These are phyloP conservation scores for Adansonia madagascariensis DNA, from an alignment of 441 rosid species.

Conservation along the genomic window DNA sequence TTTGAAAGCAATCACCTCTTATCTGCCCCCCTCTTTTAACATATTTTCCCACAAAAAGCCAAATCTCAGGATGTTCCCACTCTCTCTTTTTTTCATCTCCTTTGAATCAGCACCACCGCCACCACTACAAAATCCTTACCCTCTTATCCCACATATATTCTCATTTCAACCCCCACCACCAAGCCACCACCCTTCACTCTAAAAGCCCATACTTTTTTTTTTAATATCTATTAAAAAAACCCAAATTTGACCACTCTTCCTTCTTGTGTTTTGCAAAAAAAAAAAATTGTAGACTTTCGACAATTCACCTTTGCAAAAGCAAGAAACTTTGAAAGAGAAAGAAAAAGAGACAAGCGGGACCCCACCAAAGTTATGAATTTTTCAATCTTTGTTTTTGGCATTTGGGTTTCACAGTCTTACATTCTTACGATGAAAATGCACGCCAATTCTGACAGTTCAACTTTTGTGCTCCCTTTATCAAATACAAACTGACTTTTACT, in stretches of 20 bases:
- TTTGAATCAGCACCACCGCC: slow-evolving; percentile 70
- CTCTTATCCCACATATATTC: slow-evolving; percentile 18
- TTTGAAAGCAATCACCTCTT: slow-evolving; percentile 57
- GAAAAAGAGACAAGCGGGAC: slow-evolving; percentile 25
- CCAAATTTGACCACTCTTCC: background rate
- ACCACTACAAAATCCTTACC: slow-evolving; percentile 22
- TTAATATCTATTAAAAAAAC: background rate
- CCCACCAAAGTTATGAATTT: slow-evolving; percentile 29
- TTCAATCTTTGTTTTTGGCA: background rate
- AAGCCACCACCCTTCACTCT: background rate
- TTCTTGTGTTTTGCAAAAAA: slow-evolving; percentile 2
- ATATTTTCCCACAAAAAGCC: slow-evolving; percentile 57
- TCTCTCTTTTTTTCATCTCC: slow-evolving; percentile 41
- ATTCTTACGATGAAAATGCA: slow-evolving; percentile 32
- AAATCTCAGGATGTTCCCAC: slow-evolving; percentile 63
- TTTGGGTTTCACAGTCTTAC: slow-evolving; percentile 11
- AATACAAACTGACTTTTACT: slow-evolving; percentile 37
- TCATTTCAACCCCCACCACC: slow-evolving; percentile 13
- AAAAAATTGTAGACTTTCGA: background rate
- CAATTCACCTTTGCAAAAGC: slow-evolving; percentile 8
- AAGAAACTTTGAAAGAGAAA: background rate
- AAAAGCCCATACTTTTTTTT: background rate
- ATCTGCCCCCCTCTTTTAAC: slow-evolving; percentile 19
- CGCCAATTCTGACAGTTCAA: slow-evolving; percentile 51
- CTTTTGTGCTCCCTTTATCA: slow-evolving; percentile 43